Evolutionary conservation across 2,329 filamentous ascomycete genomes (phyloP).

Genomic region (Monilinia vaccinii-corymbosi): DNA sequence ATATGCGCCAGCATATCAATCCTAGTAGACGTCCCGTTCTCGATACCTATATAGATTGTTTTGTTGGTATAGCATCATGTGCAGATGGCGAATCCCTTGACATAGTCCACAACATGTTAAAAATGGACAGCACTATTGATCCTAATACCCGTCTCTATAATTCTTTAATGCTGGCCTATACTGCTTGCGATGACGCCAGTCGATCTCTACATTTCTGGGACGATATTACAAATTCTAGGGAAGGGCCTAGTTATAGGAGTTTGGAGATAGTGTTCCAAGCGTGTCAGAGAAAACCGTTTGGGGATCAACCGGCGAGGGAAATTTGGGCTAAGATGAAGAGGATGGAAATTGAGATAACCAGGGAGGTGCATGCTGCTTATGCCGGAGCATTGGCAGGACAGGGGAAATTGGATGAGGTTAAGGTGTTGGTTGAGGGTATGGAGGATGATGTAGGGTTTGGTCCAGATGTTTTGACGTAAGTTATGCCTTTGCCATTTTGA

Average conservation of each 20-base stretch:
- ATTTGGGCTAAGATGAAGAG: slow-evolving; percentile 63
- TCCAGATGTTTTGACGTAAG: slow-evolving; percentile 65
- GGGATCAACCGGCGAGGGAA: slow-evolving; percentile 51
- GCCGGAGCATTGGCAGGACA: slow-evolving; percentile 67
- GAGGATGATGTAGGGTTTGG: slow-evolving; percentile 54
- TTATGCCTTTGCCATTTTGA: slow-evolving; percentile 22
- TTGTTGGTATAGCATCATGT: slow-evolving; percentile 62
- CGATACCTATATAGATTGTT: slow-evolving; percentile 68
- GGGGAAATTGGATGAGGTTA: slow-evolving; percentile 58
- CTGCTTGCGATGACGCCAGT: slow-evolving; percentile 54
- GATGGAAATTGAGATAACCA: slow-evolving; percentile 72
- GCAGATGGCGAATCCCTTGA: slow-evolving; percentile 57
- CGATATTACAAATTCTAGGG: slow-evolving; percentile 71
- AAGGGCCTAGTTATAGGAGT: slow-evolving; percentile 77
- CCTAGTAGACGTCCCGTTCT: slow-evolving; percentile 54
- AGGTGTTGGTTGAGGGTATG: slow-evolving; percentile 57
- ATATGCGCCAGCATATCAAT: slow-evolving; percentile 77
- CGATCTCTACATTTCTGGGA: slow-evolving; percentile 73
- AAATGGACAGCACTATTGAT: slow-evolving; percentile 77
- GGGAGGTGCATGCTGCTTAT: slow-evolving; percentile 66
- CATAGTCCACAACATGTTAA: slow-evolving; percentile 85
- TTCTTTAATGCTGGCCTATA: slow-evolving; percentile 78
- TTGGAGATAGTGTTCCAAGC: slow-evolving; percentile 73
- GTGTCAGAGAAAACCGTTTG: slow-evolving; percentile 54
- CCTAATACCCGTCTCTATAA: slow-evolving; percentile 71